Conservation (phyloP, 495 filamentous ascomycete genomes). For the Hypoxylon rickii region DNA sequence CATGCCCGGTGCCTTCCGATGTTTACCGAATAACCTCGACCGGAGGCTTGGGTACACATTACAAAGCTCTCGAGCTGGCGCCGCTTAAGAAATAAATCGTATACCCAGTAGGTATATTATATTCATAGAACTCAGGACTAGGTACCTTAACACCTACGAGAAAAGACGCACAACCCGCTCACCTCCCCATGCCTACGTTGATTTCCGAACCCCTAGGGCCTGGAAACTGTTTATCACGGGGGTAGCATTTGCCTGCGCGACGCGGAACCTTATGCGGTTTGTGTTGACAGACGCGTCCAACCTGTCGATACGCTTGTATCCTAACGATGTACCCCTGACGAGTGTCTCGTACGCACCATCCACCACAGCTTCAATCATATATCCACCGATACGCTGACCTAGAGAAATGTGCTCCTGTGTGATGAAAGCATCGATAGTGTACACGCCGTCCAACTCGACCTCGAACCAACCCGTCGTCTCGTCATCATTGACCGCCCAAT, state of each 20-base stretch:
- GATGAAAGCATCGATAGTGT: slow-evolving; percentile 30
- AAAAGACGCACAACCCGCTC: no score
- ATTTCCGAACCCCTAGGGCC: slow-evolving; percentile 21
- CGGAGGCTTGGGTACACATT: no score
- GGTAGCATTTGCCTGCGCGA: slow-evolving; percentile 36
- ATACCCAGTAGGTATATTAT: no score
- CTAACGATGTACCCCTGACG: slow-evolving; percentile 32
- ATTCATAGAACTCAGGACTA: no score
- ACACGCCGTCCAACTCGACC: slow-evolving; percentile 16
- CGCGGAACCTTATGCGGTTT: slow-evolving; percentile 18
- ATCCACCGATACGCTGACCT: slow-evolving; percentile 36
- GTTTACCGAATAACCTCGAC: no score
- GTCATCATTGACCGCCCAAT: slow-evolving; percentile 29
- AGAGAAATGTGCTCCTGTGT: slow-evolving; percentile 36
- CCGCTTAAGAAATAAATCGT: no score
- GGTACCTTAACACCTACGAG: no score
- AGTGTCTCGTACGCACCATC: slow-evolving; percentile 26
- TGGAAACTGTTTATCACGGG: slow-evolving; percentile 32
- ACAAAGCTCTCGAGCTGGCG: no score
- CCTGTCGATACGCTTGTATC: slow-evolving; percentile 36
- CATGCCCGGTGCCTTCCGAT: no score
- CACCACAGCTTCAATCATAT: slow-evolving; percentile 23
- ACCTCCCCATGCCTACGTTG: no score
- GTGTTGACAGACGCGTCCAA: slow-evolving; percentile 16
- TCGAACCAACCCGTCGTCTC: slow-evolving; percentile 30